Evolutionary conservation across 805 yeast species (phyloP).

Genomic region (Cyberlindnera nakhonratchasimensis): DNA sequence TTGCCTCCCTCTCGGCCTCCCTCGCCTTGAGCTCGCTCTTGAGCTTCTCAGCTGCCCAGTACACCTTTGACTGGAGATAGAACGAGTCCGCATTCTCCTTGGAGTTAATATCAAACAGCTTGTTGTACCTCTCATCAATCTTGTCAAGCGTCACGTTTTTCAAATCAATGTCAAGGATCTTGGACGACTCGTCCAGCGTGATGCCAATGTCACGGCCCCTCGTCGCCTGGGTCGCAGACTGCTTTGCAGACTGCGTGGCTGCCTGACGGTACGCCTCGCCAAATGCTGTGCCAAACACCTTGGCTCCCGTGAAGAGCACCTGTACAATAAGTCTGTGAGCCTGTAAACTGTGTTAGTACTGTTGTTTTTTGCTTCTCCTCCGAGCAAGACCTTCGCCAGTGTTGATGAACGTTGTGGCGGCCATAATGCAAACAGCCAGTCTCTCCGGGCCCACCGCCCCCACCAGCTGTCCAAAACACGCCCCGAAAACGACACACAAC

Average conservation of each 20-base stretch:
- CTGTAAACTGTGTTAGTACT: slow-evolving; percentile 31
- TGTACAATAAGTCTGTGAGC: slow-evolving; percentile 91
- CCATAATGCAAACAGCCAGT: no score
- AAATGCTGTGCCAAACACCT: slow-evolving; percentile 94
- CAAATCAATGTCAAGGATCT: slow-evolving; percentile 78
- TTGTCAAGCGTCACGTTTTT: slow-evolving; percentile 54
- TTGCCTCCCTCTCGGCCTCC: slow-evolving; percentile 35
- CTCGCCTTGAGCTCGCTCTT: slow-evolving; percentile 69
- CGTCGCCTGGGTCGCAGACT: slow-evolving; percentile 49
- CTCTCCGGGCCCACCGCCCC: no score
- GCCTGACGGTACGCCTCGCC: slow-evolving; percentile 97
- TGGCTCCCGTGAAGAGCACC: slow-evolving; percentile 90
- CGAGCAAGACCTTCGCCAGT: no score
- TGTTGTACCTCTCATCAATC: slow-evolving; percentile 68
- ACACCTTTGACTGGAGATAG: slow-evolving; percentile 88
- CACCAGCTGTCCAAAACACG: no score
- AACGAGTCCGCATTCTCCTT: slow-evolving; percentile 96
- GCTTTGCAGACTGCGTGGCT: slow-evolving; percentile 86
- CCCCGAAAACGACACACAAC: no score
- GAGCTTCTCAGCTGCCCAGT: slow-evolving; percentile 89
- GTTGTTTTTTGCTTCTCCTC: no score
- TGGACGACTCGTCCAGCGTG: slow-evolving; percentile 83
- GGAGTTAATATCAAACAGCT: slow-evolving; percentile 82
- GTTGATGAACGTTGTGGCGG: no score
- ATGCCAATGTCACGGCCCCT: slow-evolving; percentile 64